Conservation (phyloP, 2,329 filamentous ascomycete species). For the Fusarium denticulatum region DNA sequence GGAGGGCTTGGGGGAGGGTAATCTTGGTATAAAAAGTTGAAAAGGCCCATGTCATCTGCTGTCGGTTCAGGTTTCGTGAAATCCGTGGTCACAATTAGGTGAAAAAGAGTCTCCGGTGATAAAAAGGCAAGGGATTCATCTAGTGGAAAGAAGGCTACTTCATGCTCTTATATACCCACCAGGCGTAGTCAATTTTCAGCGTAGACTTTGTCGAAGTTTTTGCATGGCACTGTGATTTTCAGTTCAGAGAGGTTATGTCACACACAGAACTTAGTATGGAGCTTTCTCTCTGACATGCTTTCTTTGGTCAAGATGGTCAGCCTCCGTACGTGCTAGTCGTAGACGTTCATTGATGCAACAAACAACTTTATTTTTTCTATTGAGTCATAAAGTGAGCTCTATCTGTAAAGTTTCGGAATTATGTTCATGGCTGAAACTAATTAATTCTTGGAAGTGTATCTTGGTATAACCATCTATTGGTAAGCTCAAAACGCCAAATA, state of each 20-base stretch:
- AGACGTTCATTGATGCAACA: rapidly evolving
- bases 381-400: background rate
- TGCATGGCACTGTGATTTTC: rapidly evolving
- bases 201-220: rapidly evolving
- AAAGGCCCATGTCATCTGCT: background rate
- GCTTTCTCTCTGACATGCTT: rapidly evolving
- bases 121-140: rapidly evolving
- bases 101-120: background rate
- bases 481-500: too few relatives aligned
- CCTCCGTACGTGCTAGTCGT: rapidly evolving
- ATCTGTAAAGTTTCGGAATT: rapidly evolving
- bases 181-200: rapidly evolving
- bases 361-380: background rate
- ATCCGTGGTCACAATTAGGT: rapidly evolving
- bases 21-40: background rate
- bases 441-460: rapidly evolving
- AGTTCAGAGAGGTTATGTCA: rapidly evolving
- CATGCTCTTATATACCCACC: background rate
- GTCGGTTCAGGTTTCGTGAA: rapidly evolving
- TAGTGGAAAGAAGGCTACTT: too few relatives aligned
- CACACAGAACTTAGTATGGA: background rate
- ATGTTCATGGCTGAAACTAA: rapidly evolving
- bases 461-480: rapidly evolving
- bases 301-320: background rate
- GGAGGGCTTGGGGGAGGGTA: too few relatives aligned